Evolutionary conservation across 176 grass and related monocot species (phyloP), one percentile per base, ranked within the genome.

Genomic region (Avena sativa): DNA sequence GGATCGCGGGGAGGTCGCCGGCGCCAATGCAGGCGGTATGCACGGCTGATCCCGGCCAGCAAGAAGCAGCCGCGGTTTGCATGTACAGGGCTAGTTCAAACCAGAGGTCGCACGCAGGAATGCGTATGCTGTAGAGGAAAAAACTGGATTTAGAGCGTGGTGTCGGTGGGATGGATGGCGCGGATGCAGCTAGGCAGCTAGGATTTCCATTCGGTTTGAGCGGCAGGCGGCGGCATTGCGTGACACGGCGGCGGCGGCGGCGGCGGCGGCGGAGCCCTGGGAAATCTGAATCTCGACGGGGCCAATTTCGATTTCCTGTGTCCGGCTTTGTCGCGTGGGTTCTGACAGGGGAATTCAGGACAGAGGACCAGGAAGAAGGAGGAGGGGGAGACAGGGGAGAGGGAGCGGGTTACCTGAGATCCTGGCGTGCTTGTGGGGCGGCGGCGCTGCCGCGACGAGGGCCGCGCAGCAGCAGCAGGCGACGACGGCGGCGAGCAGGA

Each of bases 281-380:
- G 30, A 81, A 85, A 91, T 88, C 90, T 88, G 90, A 88, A 78
- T 88, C 81, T 70, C 12, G 69, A 12, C 48, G 23, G 28, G 67
- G 36, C 32, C 74, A 77, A 56, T 77, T 78, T 28, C 9, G 4
- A 26, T 57, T 57, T 25, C 0, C 1, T 6, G 63, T 5, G 63
- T 15, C 44, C 1, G 5, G 64, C 28, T 60, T 8, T 7, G 57
- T 36, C 67, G 16, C 0, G 70, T 19, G 32, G 34, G 63, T 32
- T 1, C 8, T 14, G 25, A 10, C 12, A 20, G 6, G 0, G 32
- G 19, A 58, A 75, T 74, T 74, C 9, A 6, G 58, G 62, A 58
- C 4, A 0, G 23, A 17, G 32, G 36, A 62, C 5, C 0, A n/a
- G 19, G 21, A 7, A 63, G 28, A 10, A 10, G 51, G 32, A 3